Base-by-base conservation (phyloP, 1,284 basidiomycete species). In the Cryptococcus sp. region DNA sequence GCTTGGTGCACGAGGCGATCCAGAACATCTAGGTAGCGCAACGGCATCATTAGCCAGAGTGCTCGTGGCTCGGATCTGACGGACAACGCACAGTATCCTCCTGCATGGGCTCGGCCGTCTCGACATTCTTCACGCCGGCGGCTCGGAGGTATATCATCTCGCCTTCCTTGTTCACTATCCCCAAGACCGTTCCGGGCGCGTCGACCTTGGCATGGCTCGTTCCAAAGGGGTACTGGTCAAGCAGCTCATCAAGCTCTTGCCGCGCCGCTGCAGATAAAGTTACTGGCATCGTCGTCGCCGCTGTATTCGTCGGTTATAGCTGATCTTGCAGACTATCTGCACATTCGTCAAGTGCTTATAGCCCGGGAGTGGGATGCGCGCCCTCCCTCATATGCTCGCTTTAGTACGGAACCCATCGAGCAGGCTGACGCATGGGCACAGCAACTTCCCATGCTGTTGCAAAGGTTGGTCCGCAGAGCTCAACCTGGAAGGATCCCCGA, bases 1-100 rank as follows among this genome's bases (percentile, higher is more conserved):
- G 62, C 65, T 77, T 78, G 52, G 75, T 77, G 50, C 61, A 68
- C 10, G 61, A 64, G 19, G 61, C 63, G 38, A 65, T 63, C 50
- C 62, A 57, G 55, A 63, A 66, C 20, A 66, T 43, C 64, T 64
- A 15, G 3, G 35, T 13, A 49, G 20, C 42, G 6, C 47, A n/a
- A 19, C 38, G 22, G 16, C 10, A 5, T 39, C 5, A 13, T 20
- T 27, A 10, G 16, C 25, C 13, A 8, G 20, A 22, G 40, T 15
- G 25, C 10, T 10, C 20, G 20, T n/a, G n/a, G n/a, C n/a, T n/a
- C n/a, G n/a, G n/a, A n/a, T n/a, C n/a, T n/a, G 30, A 10, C 13
- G 47, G 20, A 22, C 25, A 20, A 59, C 58, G 43, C 45, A 61
- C 59, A 25, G 59, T 57, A 48, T 61, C 59, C 27, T 52, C 46